These are phyloP conservation scores for Corynascus novoguineensis DNA, from an alignment of 495 filamentous ascomycete genomes.

Conservation along the genomic window DNA sequence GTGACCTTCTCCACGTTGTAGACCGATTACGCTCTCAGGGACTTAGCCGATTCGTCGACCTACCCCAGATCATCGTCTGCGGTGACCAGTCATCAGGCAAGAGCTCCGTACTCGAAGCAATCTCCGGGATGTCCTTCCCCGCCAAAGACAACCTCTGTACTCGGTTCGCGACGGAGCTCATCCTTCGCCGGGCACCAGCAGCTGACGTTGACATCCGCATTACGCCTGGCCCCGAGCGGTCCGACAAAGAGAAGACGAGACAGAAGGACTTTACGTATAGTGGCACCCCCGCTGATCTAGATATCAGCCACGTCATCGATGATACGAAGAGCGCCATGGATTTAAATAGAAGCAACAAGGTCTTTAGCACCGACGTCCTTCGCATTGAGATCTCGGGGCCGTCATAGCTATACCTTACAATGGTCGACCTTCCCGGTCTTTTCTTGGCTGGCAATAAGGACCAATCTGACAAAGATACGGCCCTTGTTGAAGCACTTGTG, in stretches of 20 bases:
- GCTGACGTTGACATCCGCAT: slow-evolving; percentile 30
- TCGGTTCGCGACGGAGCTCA: slow-evolving; percentile 52
- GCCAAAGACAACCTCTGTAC: slow-evolving; percentile 48
- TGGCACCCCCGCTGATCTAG: slow-evolving; percentile 26
- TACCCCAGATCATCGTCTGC: slow-evolving; percentile 17
- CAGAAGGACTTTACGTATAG: slow-evolving; percentile 11
- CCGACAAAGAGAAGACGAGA: slow-evolving; percentile 3
- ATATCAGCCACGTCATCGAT: slow-evolving; percentile 42
- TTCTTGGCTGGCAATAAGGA: slow-evolving; percentile 44
- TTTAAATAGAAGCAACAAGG: slow-evolving; percentile 18
- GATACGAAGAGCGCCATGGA: slow-evolving; percentile 39
- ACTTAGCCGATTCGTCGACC: slow-evolving; percentile 10
- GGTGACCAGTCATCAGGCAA: slow-evolving; percentile 52
- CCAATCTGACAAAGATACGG: slow-evolving; percentile 39
- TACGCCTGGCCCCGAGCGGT: slow-evolving; percentile 3
- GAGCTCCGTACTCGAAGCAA: slow-evolving; percentile 64
- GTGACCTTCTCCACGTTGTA: slow-evolving; percentile 12
- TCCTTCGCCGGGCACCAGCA: slow-evolving; percentile 42
- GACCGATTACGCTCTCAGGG: slow-evolving; percentile 10
- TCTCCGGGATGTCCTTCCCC: slow-evolving; percentile 60
- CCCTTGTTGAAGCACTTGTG: slow-evolving; percentile 48
- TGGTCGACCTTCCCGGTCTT: slow-evolving; percentile 64
- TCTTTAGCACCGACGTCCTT: slow-evolving; percentile 58
- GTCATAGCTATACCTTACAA: slow-evolving; percentile 52
- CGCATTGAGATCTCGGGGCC: slow-evolving; percentile 60